Percentiles rank a stretch among this genome's conserved stretches.
phyloP scores from a whole-genome alignment of 768 basidiomycete genomes.

The Boletus fagicola region DNA sequence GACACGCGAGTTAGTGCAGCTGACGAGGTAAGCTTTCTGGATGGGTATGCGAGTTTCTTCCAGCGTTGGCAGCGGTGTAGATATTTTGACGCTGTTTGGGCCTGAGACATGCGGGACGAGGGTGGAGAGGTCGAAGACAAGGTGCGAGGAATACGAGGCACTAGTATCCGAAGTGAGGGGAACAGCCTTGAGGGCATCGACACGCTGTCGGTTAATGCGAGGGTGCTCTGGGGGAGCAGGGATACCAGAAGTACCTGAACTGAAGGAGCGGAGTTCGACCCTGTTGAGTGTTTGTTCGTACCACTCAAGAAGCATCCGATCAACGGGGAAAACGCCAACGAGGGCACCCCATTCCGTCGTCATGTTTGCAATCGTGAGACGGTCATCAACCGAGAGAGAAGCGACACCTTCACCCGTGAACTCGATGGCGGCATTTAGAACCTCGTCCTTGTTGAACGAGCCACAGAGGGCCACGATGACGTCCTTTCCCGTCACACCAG shows the following conservation, averaged over 20 bases:
- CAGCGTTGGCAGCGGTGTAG: constrained; percentile 88
- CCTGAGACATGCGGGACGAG: constrained; percentile 96
- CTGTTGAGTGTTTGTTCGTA: constrained; percentile 74
- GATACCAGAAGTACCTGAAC: constrained; percentile 44
- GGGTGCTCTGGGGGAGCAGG: constrained; percentile 80
- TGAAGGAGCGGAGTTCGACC: constrained; percentile 75
- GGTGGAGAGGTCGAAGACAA: constrained; percentile 88
- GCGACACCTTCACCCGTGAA: constrained; percentile 88
- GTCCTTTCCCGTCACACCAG: constrained; percentile 96
- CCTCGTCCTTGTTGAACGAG: constrained; percentile 94
- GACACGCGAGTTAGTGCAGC: constrained; percentile 95
- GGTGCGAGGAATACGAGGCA: constrained; percentile 82
- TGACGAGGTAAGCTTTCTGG: constrained; percentile 97
- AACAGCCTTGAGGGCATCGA: constrained; percentile 59
- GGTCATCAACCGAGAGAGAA: constrained; percentile 81
- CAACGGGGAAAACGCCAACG: constrained; percentile 92
- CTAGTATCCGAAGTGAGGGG: constrained; percentile 67
- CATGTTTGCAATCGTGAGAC: constrained; percentile 98
- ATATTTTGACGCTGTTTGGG: constrained; percentile 95
- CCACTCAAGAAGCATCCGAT: constrained; percentile 79
- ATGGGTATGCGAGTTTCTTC: constrained; percentile 73
- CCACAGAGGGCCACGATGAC: constrained; percentile 97
- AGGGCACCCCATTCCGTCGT: constrained; percentile 99
- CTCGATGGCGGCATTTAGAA: constrained; percentile 94
- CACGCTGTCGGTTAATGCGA: constrained; percentile 72